Evolutionary conservation across 176 grass and related monocot genomes (phyloP).

Genomic region (Phoenix dactylifera): DNA sequence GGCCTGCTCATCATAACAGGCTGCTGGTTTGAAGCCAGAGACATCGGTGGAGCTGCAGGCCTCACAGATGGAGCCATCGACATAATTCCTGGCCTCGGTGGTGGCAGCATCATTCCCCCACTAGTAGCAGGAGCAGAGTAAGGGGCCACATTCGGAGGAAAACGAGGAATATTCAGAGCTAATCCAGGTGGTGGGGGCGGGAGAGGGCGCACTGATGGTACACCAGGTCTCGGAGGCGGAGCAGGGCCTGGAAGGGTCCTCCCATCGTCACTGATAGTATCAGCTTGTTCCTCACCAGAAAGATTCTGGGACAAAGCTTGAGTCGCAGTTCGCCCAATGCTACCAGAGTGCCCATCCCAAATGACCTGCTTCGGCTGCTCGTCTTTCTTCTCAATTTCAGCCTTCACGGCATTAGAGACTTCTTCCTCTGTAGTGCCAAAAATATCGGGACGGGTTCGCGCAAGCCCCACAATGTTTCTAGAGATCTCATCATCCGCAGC

Average conservation of each 20-base stretch:
- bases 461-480: constrained; percentile 92
- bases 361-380: constrained; percentile 95
- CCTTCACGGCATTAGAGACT: constrained; percentile 92
- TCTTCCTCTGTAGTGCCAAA: constrained; percentile 96
- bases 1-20: constrained; percentile 26
- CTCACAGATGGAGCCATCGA: constrained; percentile 50
- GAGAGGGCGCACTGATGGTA: constrained; percentile 37
- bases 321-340: constrained; percentile 82
- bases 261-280: constrained; percentile 19
- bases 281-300: constrained; percentile 51
- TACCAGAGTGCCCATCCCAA: constrained; percentile 96
- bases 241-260: constrained; percentile 48
- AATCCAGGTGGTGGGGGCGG: constrained; percentile 67
- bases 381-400: constrained; percentile 94
- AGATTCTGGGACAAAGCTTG: constrained; percentile 62
- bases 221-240: constrained; percentile 49
- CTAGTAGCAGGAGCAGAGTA: constrained; percentile 23
- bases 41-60: constrained; percentile 40
- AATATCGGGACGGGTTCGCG: constrained; percentile 87
- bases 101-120: constrained; percentile 10
- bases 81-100: constrained; percentile 38
- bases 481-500: constrained; percentile 92
- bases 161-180: constrained; percentile 69
- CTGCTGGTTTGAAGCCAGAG: constrained; percentile 38
- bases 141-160: constrained; percentile 23